A percentile compares a stretch with the other conserved stretches of the same genome.
Evolutionary conservation across 495 filamentous ascomycete species (phyloP).

Genomic region (Xylaria acuta): DNA sequence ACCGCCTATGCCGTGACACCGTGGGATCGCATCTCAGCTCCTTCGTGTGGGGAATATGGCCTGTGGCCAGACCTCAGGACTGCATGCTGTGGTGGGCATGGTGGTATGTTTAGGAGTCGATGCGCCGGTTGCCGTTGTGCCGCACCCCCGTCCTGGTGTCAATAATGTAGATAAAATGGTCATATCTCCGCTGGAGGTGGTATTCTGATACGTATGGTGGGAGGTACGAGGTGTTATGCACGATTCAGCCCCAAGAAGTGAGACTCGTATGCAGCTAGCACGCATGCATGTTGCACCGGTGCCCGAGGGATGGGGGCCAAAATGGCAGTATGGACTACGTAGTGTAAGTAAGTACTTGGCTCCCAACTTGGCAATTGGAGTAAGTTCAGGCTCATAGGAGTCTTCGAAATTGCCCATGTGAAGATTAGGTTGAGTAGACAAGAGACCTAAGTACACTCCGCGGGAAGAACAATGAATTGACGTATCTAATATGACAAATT

Average conservation of each 20-base stretch:
- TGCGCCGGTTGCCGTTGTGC: neutral
- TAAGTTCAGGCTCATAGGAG: neutral
- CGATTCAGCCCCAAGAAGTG: neutral
- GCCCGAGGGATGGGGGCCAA: neutral
- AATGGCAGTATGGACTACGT: neutral
- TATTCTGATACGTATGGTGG: neutral
- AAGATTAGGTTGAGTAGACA: neutral
- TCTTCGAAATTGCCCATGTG: too few relatives aligned
- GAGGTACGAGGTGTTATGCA: neutral
- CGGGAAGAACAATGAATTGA: neutral
- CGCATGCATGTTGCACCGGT: neutral
- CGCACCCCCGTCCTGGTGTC: neutral
- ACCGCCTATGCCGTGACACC: neutral
- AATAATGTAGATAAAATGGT: slow-evolving; percentile 2
- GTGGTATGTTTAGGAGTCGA: neutral
- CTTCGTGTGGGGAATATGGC: slow-evolving; percentile 1
- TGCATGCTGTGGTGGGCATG: neutral
- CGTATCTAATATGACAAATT: neutral
- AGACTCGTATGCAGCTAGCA: neutral
- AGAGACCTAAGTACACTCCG: neutral
- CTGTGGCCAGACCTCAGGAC: neutral
- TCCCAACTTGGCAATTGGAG: neutral
- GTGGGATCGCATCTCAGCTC: neutral
- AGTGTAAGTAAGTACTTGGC: neutral
- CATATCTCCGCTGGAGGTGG: neutral